A percentile compares a stretch with the other conserved stretches of the same genome.
Conservation (phyloP, 176 grass and related monocot species). For the Rhynchospora tenuis region DNA sequence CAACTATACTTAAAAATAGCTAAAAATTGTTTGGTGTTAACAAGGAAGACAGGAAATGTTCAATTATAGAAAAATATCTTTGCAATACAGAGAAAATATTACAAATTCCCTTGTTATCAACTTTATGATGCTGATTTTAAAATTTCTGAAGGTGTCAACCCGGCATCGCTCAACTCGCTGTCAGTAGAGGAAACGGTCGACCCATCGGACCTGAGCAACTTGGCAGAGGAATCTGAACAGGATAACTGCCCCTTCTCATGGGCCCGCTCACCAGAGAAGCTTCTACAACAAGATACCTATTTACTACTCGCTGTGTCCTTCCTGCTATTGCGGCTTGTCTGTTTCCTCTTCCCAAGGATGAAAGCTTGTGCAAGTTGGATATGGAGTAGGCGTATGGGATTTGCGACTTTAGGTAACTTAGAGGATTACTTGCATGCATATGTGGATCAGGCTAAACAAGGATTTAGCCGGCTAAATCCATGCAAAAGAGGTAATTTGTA, state of each 20-base stretch:
- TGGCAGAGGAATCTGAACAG: constrained; percentile 40
- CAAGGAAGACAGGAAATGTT: not conserved
- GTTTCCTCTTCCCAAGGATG: constrained; percentile 64
- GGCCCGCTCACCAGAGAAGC: constrained; percentile 92
- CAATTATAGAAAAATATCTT: not conserved
- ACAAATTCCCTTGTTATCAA: not conserved
- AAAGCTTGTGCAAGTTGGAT: constrained; percentile 40
- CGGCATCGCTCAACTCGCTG: constrained; percentile 37
- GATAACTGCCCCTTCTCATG: constrained; percentile 93
- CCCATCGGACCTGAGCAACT: constrained; percentile 38
- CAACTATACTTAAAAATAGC: not conserved
- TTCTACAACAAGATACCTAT: constrained; percentile 92
- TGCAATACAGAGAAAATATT: not conserved
- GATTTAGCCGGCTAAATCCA: constrained; percentile 47
- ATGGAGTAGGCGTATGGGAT: constrained; percentile 61
- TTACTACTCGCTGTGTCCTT: constrained; percentile 66
- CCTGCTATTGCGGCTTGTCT: constrained; percentile 56
- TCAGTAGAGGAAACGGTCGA: constrained; percentile 32
- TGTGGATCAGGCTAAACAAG: constrained; percentile 63
- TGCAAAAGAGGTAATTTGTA: constrained; percentile 81
- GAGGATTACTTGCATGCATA: constrained; percentile 51
- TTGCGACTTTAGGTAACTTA: constrained; percentile 43
- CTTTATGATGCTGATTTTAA: constrained; percentile 9
- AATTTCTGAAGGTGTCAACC: constrained; percentile 60
- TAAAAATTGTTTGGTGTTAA: not conserved